Evolutionary conservation across 2,329 filamentous ascomycete genomes (phyloP), one percentile per base, ranked within the genome.

Genomic region (Xylariaceae sp.): DNA sequence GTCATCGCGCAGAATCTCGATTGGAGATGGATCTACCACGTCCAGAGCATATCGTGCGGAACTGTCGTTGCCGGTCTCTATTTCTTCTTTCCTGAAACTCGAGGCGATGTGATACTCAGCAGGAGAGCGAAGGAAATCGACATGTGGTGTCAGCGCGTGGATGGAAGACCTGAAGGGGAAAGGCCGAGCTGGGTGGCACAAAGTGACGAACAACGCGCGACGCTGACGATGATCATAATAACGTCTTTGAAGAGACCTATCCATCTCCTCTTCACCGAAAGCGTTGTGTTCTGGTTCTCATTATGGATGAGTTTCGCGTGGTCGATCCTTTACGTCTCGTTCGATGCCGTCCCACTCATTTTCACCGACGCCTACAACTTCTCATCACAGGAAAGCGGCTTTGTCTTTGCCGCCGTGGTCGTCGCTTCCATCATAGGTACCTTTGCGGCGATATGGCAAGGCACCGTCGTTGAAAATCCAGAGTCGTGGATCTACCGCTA

Each of bases 251-350:
- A 79, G 74, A 39, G 39, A 17, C 62, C 63, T 10, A 32, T 65
- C 40, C 49, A 52, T 11, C 71, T 81, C 17, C 73, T 81, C 17
- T 58, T 75, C 51, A 81, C 78, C 1, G 78, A 81, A 53, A 75
- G 77, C 1, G 76, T 80, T 15, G 76, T 81, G 5, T 79, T 80
- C 63, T 79, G 71, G 68, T 87, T 87, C 68, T 81, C 78, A 4
- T 70, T 86, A 7, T 87, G 85, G 81, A 77, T 83, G 6, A 72
- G 81, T 3, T 87, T 87, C 65, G 78, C 76, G 54, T 88, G 83
- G 80, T 82, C 78, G 0, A 72, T 86, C 0, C 71, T 87, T 0
- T 87, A 87, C 63, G 70, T 87, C 38, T 62, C 79, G 75, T 48
- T 66, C 1, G 42, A 40, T 10, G 10, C 14, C n/a, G 30, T 44